These are phyloP conservation scores for Triangularia verruculosa DNA, from an alignment of 2,329 filamentous ascomycete species.

Conservation along the genomic window DNA sequence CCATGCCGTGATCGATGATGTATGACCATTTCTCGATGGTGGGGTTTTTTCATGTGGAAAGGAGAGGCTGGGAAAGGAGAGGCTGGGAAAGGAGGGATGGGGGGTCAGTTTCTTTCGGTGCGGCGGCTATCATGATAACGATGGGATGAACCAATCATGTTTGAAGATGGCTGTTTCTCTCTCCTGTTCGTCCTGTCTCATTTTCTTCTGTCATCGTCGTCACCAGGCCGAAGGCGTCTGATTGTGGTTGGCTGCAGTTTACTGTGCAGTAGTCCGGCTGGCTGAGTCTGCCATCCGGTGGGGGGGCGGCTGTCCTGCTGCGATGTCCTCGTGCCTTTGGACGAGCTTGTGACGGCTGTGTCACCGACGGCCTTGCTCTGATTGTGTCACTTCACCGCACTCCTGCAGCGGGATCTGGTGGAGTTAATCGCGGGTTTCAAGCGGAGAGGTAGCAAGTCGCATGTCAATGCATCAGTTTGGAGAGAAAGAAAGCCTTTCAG, in stretches of 20 bases:
- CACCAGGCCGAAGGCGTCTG: neutral
- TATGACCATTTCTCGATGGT: constrained; percentile 1
- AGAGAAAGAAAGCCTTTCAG: neutral
- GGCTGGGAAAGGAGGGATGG: neutral
- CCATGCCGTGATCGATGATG: constrained; percentile 11
- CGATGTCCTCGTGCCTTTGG: constrained; percentile 13
- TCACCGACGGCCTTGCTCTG: neutral
- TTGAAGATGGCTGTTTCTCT: neutral
- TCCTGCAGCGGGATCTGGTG: neutral
- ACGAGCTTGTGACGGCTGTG: constrained; percentile 8
- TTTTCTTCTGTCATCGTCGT: constrained; percentile 1
- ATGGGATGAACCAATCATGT: neutral
- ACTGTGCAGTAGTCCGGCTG: neutral
- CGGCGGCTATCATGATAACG: neutral
- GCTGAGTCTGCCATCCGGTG: constrained; percentile 5
- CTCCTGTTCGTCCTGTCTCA: neutral
- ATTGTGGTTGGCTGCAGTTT: constrained; percentile 10
- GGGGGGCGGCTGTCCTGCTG: constrained; percentile 8
- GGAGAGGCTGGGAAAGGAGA: neutral
- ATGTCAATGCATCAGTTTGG: neutral
- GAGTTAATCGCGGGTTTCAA: neutral
- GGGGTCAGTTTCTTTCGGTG: neutral
- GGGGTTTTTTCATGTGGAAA: too few relatives aligned
- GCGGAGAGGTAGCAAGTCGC: neutral
- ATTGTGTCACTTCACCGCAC: neutral